Conservation (phyloP, 2,329 filamentous ascomycete genomes). For the Pseudogymnoascus sp. region DNA sequence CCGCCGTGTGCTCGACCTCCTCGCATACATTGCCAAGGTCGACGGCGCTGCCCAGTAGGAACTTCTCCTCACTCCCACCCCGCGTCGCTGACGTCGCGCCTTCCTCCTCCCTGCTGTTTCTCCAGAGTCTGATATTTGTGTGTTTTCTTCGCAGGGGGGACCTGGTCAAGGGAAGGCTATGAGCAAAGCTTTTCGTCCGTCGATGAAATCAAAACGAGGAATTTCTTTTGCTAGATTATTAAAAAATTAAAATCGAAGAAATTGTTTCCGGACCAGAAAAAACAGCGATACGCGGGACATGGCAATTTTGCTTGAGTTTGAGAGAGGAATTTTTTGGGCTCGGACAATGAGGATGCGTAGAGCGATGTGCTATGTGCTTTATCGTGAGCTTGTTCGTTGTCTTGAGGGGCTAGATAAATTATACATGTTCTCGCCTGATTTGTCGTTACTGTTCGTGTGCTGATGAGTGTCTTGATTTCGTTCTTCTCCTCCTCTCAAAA, state of each 20-base stretch:
- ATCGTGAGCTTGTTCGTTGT: slow-evolving; percentile 4
- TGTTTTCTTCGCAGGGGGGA: slow-evolving; percentile 7
- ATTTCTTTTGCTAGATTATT: too few relatives aligned
- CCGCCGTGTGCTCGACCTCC: slow-evolving; percentile 81
- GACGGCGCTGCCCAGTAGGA: slow-evolving; percentile 40
- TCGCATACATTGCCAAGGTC: slow-evolving; percentile 70
- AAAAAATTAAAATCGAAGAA: too few relatives aligned
- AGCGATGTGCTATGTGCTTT: slow-evolving; percentile 4
- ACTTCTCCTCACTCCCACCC: slow-evolving; percentile 11
- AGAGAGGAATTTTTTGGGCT: slow-evolving; percentile 1
- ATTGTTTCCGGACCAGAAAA: too few relatives aligned
- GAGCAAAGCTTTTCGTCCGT: too few relatives aligned
- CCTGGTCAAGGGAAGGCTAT: slow-evolving; percentile 1
- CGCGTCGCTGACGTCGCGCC: slow-evolving; percentile 4
- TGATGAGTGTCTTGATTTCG: background rate
- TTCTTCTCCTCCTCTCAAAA: too few relatives aligned
- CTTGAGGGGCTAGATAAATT: slow-evolving; percentile 3
- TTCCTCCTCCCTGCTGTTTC: background rate
- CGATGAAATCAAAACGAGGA: too few relatives aligned
- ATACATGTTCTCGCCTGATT: slow-evolving; percentile 2
- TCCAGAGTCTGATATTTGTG: slow-evolving; percentile 6
- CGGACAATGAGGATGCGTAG: slow-evolving; percentile 1
- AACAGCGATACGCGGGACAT: background rate
- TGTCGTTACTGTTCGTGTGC: background rate
- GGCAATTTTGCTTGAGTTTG: background rate